Conservation (phyloP, 208 protist species). For the Leishmania braziliensis region DNA sequence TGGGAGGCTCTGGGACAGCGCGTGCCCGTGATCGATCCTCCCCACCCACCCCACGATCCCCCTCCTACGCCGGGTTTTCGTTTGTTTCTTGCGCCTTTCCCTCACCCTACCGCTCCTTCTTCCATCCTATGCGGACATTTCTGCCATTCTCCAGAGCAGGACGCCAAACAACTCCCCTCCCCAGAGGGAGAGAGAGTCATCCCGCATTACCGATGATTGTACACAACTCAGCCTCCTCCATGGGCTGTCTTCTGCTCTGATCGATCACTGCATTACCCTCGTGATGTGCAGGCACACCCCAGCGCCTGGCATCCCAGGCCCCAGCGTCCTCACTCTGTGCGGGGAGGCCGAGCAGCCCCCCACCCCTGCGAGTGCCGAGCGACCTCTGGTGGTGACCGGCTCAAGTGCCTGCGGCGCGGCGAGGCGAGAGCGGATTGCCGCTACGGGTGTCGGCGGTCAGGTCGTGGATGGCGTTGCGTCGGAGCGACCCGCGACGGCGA, state of each 20-base stretch:
- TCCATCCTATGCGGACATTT: background rate
- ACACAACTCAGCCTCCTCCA: background rate
- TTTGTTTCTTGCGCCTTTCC: background rate
- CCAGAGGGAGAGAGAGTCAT: background rate
- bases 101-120: background rate
- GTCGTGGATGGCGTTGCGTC: background rate
- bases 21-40: background rate
- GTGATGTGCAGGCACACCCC: background rate
- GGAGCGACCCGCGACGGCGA: background rate
- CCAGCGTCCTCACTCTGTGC: background rate
- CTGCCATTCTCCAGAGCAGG: background rate
- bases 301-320: background rate
- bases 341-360: background rate
- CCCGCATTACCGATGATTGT: background rate
- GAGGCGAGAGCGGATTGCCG: background rate
- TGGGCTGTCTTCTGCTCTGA: background rate
- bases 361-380: background rate
- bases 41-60: background rate
- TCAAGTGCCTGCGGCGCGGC: background rate
- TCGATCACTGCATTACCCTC: background rate
- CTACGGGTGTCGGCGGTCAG: background rate
- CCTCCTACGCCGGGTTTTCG: background rate
- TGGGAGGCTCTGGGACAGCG: background rate
- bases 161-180: background rate
- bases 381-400: background rate